Base-by-base conservation (phyloP, 345 rosid species). In the Citropsis articulata region DNA sequence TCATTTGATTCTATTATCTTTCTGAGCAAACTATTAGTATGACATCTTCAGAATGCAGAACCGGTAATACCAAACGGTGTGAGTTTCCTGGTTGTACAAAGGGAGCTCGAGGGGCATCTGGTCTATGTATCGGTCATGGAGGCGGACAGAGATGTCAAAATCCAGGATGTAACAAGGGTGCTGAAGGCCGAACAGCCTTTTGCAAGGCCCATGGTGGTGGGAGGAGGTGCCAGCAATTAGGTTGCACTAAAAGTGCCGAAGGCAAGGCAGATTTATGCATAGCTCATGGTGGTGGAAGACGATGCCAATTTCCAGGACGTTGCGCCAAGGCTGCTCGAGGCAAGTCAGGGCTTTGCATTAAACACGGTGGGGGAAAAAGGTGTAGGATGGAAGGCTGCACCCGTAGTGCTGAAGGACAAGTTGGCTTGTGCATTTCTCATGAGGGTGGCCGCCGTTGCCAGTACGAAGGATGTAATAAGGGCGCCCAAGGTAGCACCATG, bases 161-260 rank as follows among this genome's bases (percentile, higher is more conserved):
- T 48, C 85, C 81, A 3, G 97, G 98, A 31, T 95, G 99, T 84
- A 89, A 83, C 88, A 95, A 91, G 78, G 98, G 99, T 66, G 90
- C 98, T 19, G 99, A 95, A 85, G 90, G 96, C 77, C 90, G 94
- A 77, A 93, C 99, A 21, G 95, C 97, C 33, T 95, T 86, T 75
- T 95, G 99, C 77, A 95, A 93, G 86, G 89, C 93, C 30, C 99
- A 93, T 75, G 99, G 99, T 14, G 99, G 99, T 60, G 98, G 99
- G 53, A 91, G 85, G 83, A 92, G 99, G 85, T 95, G 99, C 75
- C 87, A 92, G 72, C 86, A 93, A 76, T 86, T 95, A 81, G 99
- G 99, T 57, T 95, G 99, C 82, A 93, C 99, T 5, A 95, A 93
- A 76, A 95, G 99, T 73, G 97, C 98, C 0, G 99, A 95, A 86